Percentiles rank a stretch among this genome's conserved stretches.
phyloP scores from a whole-genome alignment of 2,329 filamentous ascomycete genomes.

The Aspergillus tanneri region DNA sequence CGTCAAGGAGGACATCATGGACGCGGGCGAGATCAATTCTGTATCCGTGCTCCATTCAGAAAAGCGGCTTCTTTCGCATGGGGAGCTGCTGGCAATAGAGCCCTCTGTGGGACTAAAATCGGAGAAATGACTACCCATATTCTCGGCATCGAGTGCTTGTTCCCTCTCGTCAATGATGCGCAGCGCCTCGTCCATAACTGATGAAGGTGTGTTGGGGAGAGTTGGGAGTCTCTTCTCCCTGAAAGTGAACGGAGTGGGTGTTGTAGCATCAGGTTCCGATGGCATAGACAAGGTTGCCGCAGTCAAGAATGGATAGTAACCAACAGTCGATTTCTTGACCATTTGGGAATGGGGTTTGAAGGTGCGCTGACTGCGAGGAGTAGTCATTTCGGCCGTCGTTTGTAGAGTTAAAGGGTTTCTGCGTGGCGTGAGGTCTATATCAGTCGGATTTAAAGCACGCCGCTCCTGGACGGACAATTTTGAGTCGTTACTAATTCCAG shows the following conservation, averaged over 20 bases:
- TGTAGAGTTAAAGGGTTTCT: slow-evolving; percentile 31
- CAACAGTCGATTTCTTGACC: slow-evolving; percentile 14
- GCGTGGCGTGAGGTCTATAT: slow-evolving; percentile 26
- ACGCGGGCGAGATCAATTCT: slow-evolving; percentile 36
- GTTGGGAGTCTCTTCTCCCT: slow-evolving; percentile 46
- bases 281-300: slow-evolving; percentile 18
- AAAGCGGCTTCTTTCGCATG: slow-evolving; percentile 38
- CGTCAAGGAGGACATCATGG: slow-evolving; percentile 37
- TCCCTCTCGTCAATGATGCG: slow-evolving; percentile 36
- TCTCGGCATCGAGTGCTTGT: slow-evolving; percentile 32
- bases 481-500: slow-evolving; percentile 6
- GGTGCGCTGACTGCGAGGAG: slow-evolving; percentile 13
- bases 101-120: slow-evolving; percentile 38
- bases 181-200: slow-evolving; percentile 44
- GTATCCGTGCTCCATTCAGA: slow-evolving; percentile 44
- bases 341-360: slow-evolving; percentile 11
- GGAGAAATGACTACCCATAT: slow-evolving; percentile 45
- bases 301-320: slow-evolving; percentile 25
- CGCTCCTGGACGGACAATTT: slow-evolving; percentile 39
- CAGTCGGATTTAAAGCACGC: slow-evolving; percentile 34
- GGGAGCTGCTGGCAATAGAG: slow-evolving; percentile 30
- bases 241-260: slow-evolving; percentile 29
- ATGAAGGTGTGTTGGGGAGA: slow-evolving; percentile 48
- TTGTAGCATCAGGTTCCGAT: slow-evolving; percentile 21
- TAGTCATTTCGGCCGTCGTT: slow-evolving; percentile 16